Base-by-base conservation (phyloP, 306 rosid genomes). In the Dalbergia cochinchinensis region DNA sequence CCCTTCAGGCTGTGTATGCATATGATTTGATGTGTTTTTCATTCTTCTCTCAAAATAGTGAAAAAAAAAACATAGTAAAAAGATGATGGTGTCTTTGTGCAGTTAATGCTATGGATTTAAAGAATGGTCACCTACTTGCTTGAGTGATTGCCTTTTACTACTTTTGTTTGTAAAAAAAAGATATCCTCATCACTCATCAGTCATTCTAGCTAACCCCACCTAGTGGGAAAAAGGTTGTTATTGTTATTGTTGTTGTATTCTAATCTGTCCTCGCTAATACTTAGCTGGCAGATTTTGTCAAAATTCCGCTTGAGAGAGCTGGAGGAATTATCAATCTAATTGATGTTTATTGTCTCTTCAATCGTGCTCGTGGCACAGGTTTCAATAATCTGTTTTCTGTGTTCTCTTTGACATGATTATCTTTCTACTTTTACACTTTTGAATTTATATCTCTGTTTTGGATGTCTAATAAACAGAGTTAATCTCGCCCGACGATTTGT, bases 301-400 rank as follows among this genome's bases (percentile, higher is more conserved):
- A 86, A 82, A 62, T 87, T 89, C 99, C 99, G 55, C 92, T 95
- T 74, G 97, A 95, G 85, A 89, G 87, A 74, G 86, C 96, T 60
- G 99, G 99, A 47, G 99, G 98, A 74, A 89, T 95, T 85, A 90
- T 95, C 81, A 95, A 91, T 87, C 94, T 95, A 55, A 90, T 95
- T 69, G 98, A 95, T 81, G 79, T 92, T 62, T 95, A 95, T 51
- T 95, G 99, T 85, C 87, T 92, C 66, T 93, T 95, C 93, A 95
- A 92, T 83, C 97, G 98, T 31, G 99, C 99, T 71, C 90, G 99
- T 64, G 99, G 99, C 65, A 95, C 99, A 95, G 99, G 98, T 95
- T 55, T 77, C 73, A 78, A 59, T 50, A 78, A 45, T 63, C 51
- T 64, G 1, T 33, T 51, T 72, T 74, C 16, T 66, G 31, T 78